These are phyloP conservation scores for Aspergillus uvarum DNA, from an alignment of 2,329 filamentous ascomycete species.

Conservation along the genomic window DNA sequence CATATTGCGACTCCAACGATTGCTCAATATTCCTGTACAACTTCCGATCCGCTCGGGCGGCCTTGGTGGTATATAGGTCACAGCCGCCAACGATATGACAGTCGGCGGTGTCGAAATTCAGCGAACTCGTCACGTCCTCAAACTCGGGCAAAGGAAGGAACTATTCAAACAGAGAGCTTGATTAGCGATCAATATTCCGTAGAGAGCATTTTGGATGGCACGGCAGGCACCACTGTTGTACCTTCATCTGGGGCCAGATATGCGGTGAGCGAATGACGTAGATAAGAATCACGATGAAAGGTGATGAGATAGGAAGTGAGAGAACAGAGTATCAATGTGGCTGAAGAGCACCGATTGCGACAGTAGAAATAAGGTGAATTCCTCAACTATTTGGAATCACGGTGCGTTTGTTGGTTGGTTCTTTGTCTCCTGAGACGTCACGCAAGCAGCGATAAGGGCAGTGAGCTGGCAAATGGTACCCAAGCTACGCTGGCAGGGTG, in stretches of 20 bases:
- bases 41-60: conserved; percentile 92
- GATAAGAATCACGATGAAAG: conserved; percentile 4
- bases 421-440: conserved; percentile 25
- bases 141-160: conserved; percentile 90
- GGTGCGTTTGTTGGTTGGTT: conserved; percentile 11
- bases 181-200: neutral
- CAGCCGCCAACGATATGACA: conserved; percentile 90
- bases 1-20: conserved; percentile 87
- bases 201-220: neutral
- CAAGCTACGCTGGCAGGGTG: conserved; percentile 13
- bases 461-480: conserved; percentile 20
- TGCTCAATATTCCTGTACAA: conserved; percentile 94
- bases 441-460: conserved; percentile 45
- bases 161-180: conserved; percentile 50
- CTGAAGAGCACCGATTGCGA: conserved; percentile 1
- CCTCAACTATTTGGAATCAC: conserved; percentile 7
- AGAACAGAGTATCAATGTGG: neutral
- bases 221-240: conserved; percentile 5
- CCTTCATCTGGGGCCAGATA: conserved; percentile 21
- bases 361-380: conserved; percentile 4
- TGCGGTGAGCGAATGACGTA: conserved; percentile 6
- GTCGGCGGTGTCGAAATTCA: conserved; percentile 94
- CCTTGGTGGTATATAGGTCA: conserved; percentile 97
- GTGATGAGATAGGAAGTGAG: neutral
- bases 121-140: conserved; percentile 83